Base-by-base conservation (phyloP, 805 yeast species). In the Kuraishia capsulata region DNA sequence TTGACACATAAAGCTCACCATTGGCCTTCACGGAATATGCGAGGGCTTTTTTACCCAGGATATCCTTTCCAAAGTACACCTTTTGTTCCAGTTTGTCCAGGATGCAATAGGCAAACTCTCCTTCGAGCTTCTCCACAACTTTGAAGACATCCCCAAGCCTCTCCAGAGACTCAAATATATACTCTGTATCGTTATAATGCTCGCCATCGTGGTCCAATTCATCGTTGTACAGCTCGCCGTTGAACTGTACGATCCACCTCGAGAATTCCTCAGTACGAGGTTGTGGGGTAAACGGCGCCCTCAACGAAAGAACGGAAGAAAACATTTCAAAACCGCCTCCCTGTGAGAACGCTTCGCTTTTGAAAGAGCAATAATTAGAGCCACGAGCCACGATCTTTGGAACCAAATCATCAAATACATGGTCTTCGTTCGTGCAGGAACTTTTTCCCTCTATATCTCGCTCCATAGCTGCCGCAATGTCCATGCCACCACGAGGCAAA, bases 211-310 rank as follows among this genome's bases (percentile, higher is more conserved):
- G 44, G 24, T 62, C 46, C 18, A 81, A 69, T 28, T 70, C 81
- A 1, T 54, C 46, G 44, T 80, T 80, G 56, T 92, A 92, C 9
- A 92, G 58, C 50, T 92, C 97, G 0, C 98, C 99, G 54, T 94
- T 92, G 59, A 82, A 90, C 52, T 87, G 95, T 6, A 94, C 52
- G 0, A 71, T 50, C 36, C 51, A 67, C 47, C 63, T 45, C 34
- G 59, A 45, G 3, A 48, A 53, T 9, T 41, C 48, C 6, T 44
- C 44, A 2, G 42, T 45, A 3, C 77, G 45, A 0, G 97, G 96
- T 56, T 92, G 99, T 23, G 59, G 46, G 0, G 85, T 77, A 48
- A 84, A 73, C 0, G 97, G 97, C 17, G 72, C 69, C 41, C 98
- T 65, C 31, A 92, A 59, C 0, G 95, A 81, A 14, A 92, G 64